Evolutionary conservation across 2,329 filamentous ascomycete species (phyloP).

Genomic region (Pseudocercospora eumusae): DNA sequence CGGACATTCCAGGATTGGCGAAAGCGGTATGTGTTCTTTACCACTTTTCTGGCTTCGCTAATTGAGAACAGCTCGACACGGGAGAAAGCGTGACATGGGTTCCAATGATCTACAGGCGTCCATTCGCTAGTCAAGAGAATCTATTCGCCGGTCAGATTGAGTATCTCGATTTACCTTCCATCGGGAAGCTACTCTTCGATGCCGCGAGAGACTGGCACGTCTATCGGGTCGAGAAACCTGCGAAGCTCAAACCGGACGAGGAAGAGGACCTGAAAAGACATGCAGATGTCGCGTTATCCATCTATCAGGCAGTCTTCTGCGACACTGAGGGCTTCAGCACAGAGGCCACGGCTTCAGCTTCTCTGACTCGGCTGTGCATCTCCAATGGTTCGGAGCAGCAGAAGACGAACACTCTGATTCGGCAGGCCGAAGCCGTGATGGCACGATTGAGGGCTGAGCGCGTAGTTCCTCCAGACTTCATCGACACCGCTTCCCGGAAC

Average conservation of each 20-base stretch:
- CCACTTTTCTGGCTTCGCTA: neutral
- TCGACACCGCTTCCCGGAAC: too few relatives aligned
- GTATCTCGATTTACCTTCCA: neutral
- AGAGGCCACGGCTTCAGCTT: neutral
- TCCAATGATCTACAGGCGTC: neutral
- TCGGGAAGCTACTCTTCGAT: neutral
- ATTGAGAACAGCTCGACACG: neutral
- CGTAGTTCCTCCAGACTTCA: too few relatives aligned
- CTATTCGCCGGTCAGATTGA: neutral
- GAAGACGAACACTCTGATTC: too few relatives aligned
- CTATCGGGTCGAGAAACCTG: neutral
- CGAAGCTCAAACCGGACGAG: neutral
- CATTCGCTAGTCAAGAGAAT: neutral
- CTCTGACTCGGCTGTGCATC: neutral
- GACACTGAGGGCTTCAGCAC: neutral
- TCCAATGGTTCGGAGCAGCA: neutral
- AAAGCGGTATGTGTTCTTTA: neutral
- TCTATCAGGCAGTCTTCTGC: neutral
- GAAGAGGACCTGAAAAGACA: neutral
- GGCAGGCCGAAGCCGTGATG: too few relatives aligned
- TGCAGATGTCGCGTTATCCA: neutral
- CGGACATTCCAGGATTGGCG: neutral
- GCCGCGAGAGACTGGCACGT: neutral
- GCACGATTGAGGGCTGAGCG: too few relatives aligned
- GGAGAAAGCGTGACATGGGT: neutral